Percentiles rank a stretch among this genome's conserved stretches.
phyloP scores from a whole-genome alignment of 1,284 basidiomycete genomes.

The Cutaneotrichosporon sp. region DNA sequence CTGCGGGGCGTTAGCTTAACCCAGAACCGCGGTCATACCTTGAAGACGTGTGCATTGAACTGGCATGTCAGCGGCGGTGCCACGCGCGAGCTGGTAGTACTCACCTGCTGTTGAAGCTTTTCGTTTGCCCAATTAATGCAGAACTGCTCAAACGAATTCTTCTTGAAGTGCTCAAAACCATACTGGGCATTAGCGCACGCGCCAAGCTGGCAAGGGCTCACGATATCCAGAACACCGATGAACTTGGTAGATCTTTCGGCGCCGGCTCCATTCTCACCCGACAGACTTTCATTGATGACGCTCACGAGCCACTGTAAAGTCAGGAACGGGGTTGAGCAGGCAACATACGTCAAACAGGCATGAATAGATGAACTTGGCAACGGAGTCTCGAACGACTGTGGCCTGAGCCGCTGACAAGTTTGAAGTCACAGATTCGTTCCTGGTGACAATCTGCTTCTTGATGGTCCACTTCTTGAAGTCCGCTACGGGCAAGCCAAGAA shows the following conservation, averaged over 20 bases:
- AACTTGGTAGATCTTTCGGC: slow-evolving; percentile 88
- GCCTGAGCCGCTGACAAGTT: slow-evolving; percentile 81
- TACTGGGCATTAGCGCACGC: slow-evolving; percentile 50
- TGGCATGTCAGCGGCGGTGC: slow-evolving; percentile 42
- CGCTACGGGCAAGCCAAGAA: slow-evolving; percentile 82
- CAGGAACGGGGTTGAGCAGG: not conserved
- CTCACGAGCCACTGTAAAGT: slow-evolving; percentile 79
- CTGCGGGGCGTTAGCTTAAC: slow-evolving; percentile 30
- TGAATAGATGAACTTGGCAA: slow-evolving; percentile 98
- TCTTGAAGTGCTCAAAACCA: slow-evolving; percentile 95
- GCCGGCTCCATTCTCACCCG: slow-evolving; percentile 69
- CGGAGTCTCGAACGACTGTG: slow-evolving; percentile 90
- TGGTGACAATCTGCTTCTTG: slow-evolving; percentile 93
- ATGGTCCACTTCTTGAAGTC: slow-evolving; percentile 99
- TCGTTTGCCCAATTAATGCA: slow-evolving; percentile 99
- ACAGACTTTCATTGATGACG: slow-evolving; percentile 91
- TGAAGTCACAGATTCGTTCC: slow-evolving; percentile 92
- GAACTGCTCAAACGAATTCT: slow-evolving; percentile 99
- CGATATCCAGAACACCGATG: slow-evolving; percentile 90
- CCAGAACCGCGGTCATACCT: slow-evolving; percentile 39
- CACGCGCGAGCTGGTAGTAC: slow-evolving; percentile 1
- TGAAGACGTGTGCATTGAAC: slow-evolving; percentile 99
- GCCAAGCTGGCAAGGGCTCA: slow-evolving; percentile 26
- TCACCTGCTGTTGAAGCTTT: slow-evolving; percentile 88
- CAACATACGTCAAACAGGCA: slow-evolving; percentile 70